Percentiles rank a stretch among this genome's conserved stretches.
Conservation (phyloP, 2,329 filamentous ascomycete species). For the Talaromyces rugulosus region DNA sequence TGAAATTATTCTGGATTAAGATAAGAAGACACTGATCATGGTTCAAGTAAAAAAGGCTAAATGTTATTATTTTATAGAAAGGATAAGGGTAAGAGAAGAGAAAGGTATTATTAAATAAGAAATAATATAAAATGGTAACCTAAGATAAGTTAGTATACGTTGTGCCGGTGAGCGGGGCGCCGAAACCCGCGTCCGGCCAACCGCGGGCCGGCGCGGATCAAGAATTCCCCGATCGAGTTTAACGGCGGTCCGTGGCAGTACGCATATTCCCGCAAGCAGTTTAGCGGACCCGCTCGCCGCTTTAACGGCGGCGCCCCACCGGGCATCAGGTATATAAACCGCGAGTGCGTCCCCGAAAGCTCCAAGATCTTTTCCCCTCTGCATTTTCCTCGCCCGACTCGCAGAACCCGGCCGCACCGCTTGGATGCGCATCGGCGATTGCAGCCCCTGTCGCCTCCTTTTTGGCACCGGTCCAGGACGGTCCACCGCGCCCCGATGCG, state of each 20-base stretch:
- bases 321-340: not conserved
- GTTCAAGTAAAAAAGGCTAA: too few species aligned
- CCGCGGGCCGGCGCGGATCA: not conserved
- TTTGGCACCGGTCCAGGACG: not conserved
- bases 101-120: too few species aligned
- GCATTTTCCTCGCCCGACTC: not conserved
- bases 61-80: too few species aligned
- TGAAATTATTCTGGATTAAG: too few species aligned
- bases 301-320: not conserved
- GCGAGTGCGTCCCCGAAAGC: not conserved
- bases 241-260: not conserved
- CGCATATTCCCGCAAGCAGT: too few species aligned
- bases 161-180: slow-evolving; percentile 2
- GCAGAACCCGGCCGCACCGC: too few species aligned
- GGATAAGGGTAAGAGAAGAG: too few species aligned
- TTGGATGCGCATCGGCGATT: not conserved
- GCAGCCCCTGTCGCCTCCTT: not conserved
- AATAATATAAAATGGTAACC: too few species aligned
- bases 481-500: not conserved
- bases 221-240: not conserved
- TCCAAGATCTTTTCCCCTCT: not conserved
- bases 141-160: too few species aligned
- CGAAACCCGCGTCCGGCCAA: not conserved
- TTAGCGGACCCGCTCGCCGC: not conserved
- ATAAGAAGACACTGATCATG: too few species aligned